Evolutionary conservation across 2,329 filamentous ascomycete species (phyloP).

Genomic region (Chaetomiaceae sp.): DNA sequence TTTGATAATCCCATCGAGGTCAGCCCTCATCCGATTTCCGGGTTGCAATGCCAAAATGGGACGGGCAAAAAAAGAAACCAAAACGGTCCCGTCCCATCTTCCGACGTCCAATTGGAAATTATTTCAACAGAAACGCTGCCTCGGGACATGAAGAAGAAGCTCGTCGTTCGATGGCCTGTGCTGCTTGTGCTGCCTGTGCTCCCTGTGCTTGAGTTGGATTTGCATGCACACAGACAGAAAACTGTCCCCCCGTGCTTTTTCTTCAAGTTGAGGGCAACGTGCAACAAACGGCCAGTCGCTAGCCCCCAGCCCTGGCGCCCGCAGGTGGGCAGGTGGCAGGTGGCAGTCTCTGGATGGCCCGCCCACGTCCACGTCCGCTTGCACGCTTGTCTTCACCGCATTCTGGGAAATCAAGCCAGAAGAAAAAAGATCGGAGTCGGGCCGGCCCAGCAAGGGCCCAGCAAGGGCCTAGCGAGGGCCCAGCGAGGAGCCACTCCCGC

Average conservation of each 20-base stretch:
- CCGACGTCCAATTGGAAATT: slow-evolving; percentile 1
- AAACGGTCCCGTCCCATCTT: neutral
- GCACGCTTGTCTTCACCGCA: slow-evolving; percentile 14
- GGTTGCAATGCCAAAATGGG: neutral
- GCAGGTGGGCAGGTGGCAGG: slow-evolving; percentile 10
- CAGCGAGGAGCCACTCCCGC: slow-evolving; percentile 4
- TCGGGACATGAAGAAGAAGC: neutral
- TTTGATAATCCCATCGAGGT: slow-evolving; percentile 2
- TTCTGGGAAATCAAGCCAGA: slow-evolving; percentile 1
- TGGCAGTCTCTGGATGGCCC: slow-evolving; percentile 22
- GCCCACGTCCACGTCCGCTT: slow-evolving; percentile 5
- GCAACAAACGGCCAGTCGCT: too few species aligned
- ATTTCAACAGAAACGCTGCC: neutral
- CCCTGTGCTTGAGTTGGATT: slow-evolving; percentile 13
- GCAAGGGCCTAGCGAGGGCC: too few species aligned
- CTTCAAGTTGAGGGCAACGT: neutral
- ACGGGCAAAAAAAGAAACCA: slow-evolving; percentile 2
- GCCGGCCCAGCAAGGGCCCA: neutral
- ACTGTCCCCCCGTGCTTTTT: neutral
- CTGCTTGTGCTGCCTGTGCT: too few species aligned
- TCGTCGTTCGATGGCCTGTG: slow-evolving; percentile 1
- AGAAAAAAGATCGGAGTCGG: slow-evolving; percentile 5
- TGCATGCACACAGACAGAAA: slow-evolving; percentile 11
- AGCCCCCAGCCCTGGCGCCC: too few species aligned
- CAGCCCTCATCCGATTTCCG: too few species aligned